Evolutionary conservation across 139 green algal genomes (phyloP).

Genomic region (Chlamydomonas incerta): DNA sequence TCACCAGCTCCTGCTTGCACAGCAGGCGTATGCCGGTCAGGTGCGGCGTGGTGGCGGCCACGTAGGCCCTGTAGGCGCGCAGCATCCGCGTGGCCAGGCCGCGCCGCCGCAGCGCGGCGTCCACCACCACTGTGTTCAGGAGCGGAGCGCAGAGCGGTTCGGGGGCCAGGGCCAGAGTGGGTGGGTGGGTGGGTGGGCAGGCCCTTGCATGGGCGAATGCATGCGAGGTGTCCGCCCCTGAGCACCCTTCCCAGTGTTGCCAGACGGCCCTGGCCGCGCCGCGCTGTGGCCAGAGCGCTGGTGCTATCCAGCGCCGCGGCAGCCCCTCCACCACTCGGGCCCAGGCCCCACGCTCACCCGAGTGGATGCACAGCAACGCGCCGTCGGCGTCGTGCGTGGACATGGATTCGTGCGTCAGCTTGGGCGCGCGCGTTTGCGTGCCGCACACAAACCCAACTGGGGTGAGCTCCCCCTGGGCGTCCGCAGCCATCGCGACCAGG

Average conservation of each 20-base stretch:
- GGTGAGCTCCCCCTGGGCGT: background rate
- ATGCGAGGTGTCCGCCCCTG: background rate
- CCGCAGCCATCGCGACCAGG: slow-evolving; percentile 31
- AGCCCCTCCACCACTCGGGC: too few relatives aligned
- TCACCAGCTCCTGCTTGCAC: slow-evolving; percentile 69
- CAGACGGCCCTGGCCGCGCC: background rate
- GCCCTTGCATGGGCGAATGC: background rate
- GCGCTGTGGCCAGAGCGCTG: too few relatives aligned
- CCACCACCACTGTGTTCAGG: slow-evolving; percentile 57
- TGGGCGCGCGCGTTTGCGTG: slow-evolving; percentile 52
- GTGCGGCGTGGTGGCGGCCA: slow-evolving; percentile 46
- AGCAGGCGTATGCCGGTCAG: slow-evolving; percentile 61
- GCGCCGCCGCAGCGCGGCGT: slow-evolving; percentile 31
- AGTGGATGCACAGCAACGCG: slow-evolving; percentile 69
- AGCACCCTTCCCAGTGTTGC: background rate
- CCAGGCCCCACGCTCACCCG: background rate
- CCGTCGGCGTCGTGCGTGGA: slow-evolving; percentile 62
- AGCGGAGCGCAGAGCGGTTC: too few relatives aligned
- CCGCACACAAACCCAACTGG: slow-evolving; percentile 60
- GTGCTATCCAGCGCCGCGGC: too few relatives aligned
- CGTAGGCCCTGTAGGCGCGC: slow-evolving; percentile 59
- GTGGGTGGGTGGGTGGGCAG: too few relatives aligned
- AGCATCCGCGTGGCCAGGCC: slow-evolving; percentile 64
- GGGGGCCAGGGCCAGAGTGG: background rate
- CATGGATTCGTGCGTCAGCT: slow-evolving; percentile 77